Conservation (phyloP, 2,329 filamentous ascomycete species). For the Juglanconis oblonga region DNA sequence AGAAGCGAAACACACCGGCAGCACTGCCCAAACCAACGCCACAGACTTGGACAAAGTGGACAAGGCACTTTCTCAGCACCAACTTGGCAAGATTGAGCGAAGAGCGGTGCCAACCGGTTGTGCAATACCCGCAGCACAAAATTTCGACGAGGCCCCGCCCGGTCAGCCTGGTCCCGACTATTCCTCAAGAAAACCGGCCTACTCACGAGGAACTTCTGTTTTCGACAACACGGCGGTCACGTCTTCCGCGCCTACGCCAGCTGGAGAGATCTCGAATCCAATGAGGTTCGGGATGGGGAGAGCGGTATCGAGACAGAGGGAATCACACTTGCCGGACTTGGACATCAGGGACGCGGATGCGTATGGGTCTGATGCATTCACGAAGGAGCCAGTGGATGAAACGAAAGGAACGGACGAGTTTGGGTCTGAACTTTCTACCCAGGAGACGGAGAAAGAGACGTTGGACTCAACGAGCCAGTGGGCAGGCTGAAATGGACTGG, state of each 20-base stretch:
- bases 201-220: slow-evolving; percentile 11
- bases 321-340: slow-evolving; percentile 15
- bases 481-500: too few relatives aligned
- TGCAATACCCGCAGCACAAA: background rate
- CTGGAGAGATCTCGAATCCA: slow-evolving; percentile 4
- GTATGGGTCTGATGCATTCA: slow-evolving; percentile 1
- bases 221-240: slow-evolving; percentile 15
- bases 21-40: background rate
- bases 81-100: background rate
- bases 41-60: background rate
- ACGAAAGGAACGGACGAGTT: background rate
- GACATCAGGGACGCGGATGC: background rate
- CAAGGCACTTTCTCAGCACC: background rate
- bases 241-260: slow-evolving; percentile 12
- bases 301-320: slow-evolving; percentile 5
- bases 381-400: slow-evolving; percentile 1
- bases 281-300: slow-evolving; percentile 5
- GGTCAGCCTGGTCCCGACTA: slow-evolving; percentile 7
- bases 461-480: background rate
- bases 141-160: slow-evolving; percentile 11
- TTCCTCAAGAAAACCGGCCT: slow-evolving; percentile 6
- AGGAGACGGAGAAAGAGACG: background rate
- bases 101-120: background rate
- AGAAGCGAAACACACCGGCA: background rate
- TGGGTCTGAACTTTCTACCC: background rate